phyloP scores from a whole-genome alignment of 78 protist species.

The Dictyostelium brefeldianum region DNA sequence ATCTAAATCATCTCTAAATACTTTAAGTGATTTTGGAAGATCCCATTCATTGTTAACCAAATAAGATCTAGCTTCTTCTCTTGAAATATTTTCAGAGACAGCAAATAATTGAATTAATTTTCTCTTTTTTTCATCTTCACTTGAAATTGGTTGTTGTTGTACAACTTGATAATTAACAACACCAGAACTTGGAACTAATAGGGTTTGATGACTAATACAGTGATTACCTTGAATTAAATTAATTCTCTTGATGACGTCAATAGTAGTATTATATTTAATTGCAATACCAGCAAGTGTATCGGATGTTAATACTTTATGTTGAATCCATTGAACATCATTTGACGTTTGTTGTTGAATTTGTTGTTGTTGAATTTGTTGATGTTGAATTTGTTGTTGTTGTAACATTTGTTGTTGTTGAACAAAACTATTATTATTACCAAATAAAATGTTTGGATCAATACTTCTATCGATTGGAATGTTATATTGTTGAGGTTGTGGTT shows the following conservation, averaged over 20 bases:
- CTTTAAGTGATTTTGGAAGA: slow-evolving; percentile 40
- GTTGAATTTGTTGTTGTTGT: slow-evolving; percentile 25
- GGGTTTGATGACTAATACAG: slow-evolving; percentile 67
- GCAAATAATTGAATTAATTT: slow-evolving; percentile 62
- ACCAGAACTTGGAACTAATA: slow-evolving; percentile 62
- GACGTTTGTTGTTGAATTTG: not conserved
- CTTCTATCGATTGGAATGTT: slow-evolving; percentile 28
- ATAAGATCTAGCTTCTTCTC: slow-evolving; percentile 71
- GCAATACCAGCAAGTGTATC: slow-evolving; percentile 79
- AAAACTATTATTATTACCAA: not conserved
- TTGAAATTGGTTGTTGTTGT: slow-evolving; percentile 22
- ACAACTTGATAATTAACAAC: not conserved
- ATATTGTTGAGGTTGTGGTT: not conserved
- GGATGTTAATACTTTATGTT: slow-evolving; percentile 44
- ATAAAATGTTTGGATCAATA: not conserved
- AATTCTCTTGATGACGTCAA: slow-evolving; percentile 56
- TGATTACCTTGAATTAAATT: slow-evolving; percentile 57
- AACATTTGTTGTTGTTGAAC: slow-evolving; percentile 14
- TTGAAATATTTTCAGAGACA: slow-evolving; percentile 75
- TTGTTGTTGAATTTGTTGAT: slow-evolving; percentile 17
- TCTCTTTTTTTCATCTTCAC: slow-evolving; percentile 66
- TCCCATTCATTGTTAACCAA: slow-evolving; percentile 74
- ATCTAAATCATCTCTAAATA: slow-evolving; percentile 61
- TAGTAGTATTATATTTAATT: slow-evolving; percentile 61
- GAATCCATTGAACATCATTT: slow-evolving; percentile 67